Evolutionary conservation across 805 yeast genomes (phyloP).

Genomic region (Cyberlindnera galapagoensis): DNA sequence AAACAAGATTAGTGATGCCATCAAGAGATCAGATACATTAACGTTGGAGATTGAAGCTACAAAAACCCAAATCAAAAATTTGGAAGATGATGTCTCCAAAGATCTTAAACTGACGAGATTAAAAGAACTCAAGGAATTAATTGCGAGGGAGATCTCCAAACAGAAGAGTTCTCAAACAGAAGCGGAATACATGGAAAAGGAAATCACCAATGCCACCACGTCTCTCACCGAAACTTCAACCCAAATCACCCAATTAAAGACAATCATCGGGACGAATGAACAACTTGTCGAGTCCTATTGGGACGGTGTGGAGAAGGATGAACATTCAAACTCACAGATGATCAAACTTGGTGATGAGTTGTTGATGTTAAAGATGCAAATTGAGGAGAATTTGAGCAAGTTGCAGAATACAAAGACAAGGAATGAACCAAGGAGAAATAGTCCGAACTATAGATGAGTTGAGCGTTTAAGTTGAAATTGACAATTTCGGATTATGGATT

Average conservation of each 20-base stretch:
- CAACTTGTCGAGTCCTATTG: slow-evolving; percentile 14
- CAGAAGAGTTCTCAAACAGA: slow-evolving; percentile 49
- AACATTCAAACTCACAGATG: slow-evolving; percentile 11
- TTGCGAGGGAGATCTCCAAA: slow-evolving; percentile 37
- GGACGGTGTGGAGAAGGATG: slow-evolving; percentile 12
- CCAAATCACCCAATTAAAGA: slow-evolving; percentile 23
- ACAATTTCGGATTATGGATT: no score
- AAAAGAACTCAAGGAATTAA: slow-evolving; percentile 39
- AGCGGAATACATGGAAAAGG: slow-evolving; percentile 54
- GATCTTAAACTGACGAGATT: slow-evolving; percentile 24
- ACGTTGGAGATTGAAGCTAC: slow-evolving; percentile 20
- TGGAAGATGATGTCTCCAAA: slow-evolving; percentile 25
- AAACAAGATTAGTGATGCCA: slow-evolving; percentile 26
- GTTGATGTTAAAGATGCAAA: slow-evolving; percentile 9
- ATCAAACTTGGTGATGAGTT: slow-evolving; percentile 9
- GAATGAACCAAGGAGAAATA: slow-evolving; percentile 14
- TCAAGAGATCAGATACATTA: slow-evolving; percentile 26
- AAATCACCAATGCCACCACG: slow-evolving; percentile 44
- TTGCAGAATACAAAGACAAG: slow-evolving; percentile 15
- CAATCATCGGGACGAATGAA: slow-evolving; percentile 9
- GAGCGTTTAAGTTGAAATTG: background rate
- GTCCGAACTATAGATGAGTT: slow-evolving; percentile 17
- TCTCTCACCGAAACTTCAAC: slow-evolving; percentile 41
- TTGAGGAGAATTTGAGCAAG: slow-evolving; percentile 18
- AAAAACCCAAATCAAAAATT: slow-evolving; percentile 20